Evolutionary conservation across 345 rosid genomes (phyloP), one percentile per base, ranked within the genome.

Genomic region (Erucastrum elatum): DNA sequence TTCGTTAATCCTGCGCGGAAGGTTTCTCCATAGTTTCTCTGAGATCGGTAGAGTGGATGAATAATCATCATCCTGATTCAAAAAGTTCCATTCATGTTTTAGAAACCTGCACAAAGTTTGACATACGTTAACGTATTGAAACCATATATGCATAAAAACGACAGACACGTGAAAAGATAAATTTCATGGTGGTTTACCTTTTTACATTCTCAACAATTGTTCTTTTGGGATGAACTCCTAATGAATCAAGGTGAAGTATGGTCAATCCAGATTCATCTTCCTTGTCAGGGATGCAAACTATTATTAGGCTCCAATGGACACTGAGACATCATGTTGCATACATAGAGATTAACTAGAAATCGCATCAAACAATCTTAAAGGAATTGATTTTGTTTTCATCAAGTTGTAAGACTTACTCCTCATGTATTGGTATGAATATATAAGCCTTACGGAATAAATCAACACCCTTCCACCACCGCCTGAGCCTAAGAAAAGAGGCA

Each of bases 401-500:
- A 66, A 49, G 1, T 8, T 72, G 9, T 1, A 59, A 21, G 66
- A 84, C 98, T 84, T 84, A 95, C 98, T 89, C 92, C 46, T 95
- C 93, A 44, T 95, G 97, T 68, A 95, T 90, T 44, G 99, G 99
- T 79, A 95, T 88, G 70, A 95, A 77, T 62, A 95, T 66, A 78
- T 95, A 95, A 9, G 98, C 90, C 84, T 93, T 95, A 70, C 88
- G 88, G 77, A 95, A 95, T 58, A 95, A 79, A 85, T 91, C 87
- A 72, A 86, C 85, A 69, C 94, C 98, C 83, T 84, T 91, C 99
- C 97, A 95, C 99, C 99, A 95, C 81, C 97, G 93, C 85, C 99
- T 85, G 84, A 93, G 89, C 88, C 83, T 95, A 58, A 80, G 72
- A 85, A 91, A 93, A 78, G 66, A 76, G 49, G 90, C 77, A 75